A percentile compares a stretch with the other conserved stretches of the same genome.
Conservation (phyloP, 768 basidiomycete genomes). For the Plicaturopsis crispa region DNA sequence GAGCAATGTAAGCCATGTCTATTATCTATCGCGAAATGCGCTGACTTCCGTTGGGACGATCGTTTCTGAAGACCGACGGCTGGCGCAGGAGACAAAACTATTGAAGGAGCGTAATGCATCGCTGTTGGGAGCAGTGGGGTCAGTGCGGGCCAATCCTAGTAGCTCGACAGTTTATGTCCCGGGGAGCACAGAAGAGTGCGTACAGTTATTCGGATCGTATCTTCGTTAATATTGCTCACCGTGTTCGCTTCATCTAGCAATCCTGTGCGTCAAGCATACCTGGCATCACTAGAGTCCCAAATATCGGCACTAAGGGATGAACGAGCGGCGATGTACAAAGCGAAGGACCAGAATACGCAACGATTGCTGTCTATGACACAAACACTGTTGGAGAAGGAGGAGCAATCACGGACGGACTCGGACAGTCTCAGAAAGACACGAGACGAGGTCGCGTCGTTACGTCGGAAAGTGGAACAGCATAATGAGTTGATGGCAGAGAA, state of each 20-base stretch:
- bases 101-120: conserved; percentile 90
- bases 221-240: conserved; percentile 2
- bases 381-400: conserved; percentile 89
- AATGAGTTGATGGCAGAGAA: conserved; percentile 82
- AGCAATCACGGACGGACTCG: conserved; percentile 70
- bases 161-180: conserved; percentile 56
- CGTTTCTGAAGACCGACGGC: conserved; percentile 73
- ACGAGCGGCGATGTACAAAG: conserved; percentile 91
- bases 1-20: conserved; percentile 71
- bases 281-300: conserved; percentile 88
- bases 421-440: conserved; percentile 72
- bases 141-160: conserved; percentile 55
- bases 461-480: conserved; percentile 77
- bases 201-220: conserved; percentile 5
- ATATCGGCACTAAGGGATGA: conserved; percentile 89
- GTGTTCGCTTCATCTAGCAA: conserved; percentile 42
- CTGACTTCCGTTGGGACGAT: conserved; percentile 5
- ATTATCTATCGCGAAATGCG: conserved; percentile 10
- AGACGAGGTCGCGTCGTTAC: conserved; percentile 65
- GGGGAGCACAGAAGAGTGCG: conserved; percentile 68
- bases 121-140: conserved; percentile 76
- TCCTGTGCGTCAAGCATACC: conserved; percentile 81
- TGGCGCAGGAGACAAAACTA: conserved; percentile 87
- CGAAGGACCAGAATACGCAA: conserved; percentile 93
- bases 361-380: conserved; percentile 91